Evolutionary conservation across 352 stramenopile species (phyloP), one percentile per base, ranked within the genome.

Genomic region (Globisporangium middletonii): DNA sequence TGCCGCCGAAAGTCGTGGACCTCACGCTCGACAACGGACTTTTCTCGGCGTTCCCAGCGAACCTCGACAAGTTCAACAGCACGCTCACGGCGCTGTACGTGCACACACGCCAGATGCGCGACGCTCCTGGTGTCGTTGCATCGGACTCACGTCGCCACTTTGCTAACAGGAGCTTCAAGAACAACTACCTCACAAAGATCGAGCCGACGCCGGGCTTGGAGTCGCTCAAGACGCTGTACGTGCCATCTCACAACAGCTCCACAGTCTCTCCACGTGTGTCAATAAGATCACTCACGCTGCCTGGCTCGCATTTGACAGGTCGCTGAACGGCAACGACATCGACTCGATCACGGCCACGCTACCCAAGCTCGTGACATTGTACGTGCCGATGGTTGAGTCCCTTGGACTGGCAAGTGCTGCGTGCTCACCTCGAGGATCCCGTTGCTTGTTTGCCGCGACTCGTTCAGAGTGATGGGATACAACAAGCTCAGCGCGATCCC

Each of bases 141-240:
- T 35, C 30, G 30, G 3, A 35, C 30, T 35, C 30, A 35, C 30
- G 7, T 35, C 30, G 30, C 30, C 30, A 35, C 7, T 35, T 35
- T 35, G 30, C 30, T 35, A 35, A 35, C 30, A 35, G 30, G 30
- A 35, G 30, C 30, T 35, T 35, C 30, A 59, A 86, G 54, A 66
- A 61, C 37, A 88, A 88, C 62, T 88, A 75, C 53, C 55, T 77
- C 27, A 63, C 84, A 28, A 77, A 67, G 26, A 79, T 61, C 78
- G 75, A 11, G 73, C 69, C 11, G 75, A 88, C 51, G 30, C 59
- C 69, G 42, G 62, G 63, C 19, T 83, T 88, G 72, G 67, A 64
- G 9, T 63, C 65, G 23, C 77, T 90, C 41, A 33, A 73, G 16
- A 53, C 71, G 19, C 55, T 90, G 77, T 89, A 65, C 59, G 77